Evolutionary conservation across 176 grass and related monocot genomes (phyloP).

Genomic region (Hordeum marinum): DNA sequence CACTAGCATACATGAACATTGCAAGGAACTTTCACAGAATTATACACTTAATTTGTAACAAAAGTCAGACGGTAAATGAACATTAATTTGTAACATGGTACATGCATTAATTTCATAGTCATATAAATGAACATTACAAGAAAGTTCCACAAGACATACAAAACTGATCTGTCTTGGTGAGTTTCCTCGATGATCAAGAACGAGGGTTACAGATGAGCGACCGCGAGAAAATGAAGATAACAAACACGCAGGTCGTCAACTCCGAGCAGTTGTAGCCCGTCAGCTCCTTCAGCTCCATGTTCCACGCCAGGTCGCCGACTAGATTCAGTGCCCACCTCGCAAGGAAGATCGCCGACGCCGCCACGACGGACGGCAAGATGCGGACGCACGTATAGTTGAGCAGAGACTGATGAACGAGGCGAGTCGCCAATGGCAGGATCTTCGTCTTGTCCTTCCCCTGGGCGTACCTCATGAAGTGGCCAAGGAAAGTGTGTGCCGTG

Average conservation of each 20-base stretch:
- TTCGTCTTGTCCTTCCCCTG: neutral
- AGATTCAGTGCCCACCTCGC: neutral
- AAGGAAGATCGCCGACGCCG: constrained; percentile 14
- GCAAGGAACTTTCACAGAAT: no score
- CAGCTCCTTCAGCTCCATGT: neutral
- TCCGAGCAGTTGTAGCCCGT: neutral
- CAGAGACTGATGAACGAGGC: neutral
- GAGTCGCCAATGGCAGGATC: neutral
- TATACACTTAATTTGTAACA: no score
- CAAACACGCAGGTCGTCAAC: neutral
- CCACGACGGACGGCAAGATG: constrained; percentile 4
- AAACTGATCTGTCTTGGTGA: neutral
- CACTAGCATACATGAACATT: neutral
- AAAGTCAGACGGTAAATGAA: neutral
- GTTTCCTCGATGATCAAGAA: neutral
- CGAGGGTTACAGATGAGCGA: neutral
- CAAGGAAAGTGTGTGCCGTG: constrained; percentile 19
- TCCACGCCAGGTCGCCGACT: neutral
- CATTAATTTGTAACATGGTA: no score
- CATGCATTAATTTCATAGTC: neutral
- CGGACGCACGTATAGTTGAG: neutral
- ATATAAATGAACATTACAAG: neutral
- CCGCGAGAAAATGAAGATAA: neutral
- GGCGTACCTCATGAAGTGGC: neutral
- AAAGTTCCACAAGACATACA: neutral